Evolutionary conservation across 1,284 basidiomycete species (phyloP), one percentile per base, ranked within the genome.

Genomic region (Neonothopanus nambi): DNA sequence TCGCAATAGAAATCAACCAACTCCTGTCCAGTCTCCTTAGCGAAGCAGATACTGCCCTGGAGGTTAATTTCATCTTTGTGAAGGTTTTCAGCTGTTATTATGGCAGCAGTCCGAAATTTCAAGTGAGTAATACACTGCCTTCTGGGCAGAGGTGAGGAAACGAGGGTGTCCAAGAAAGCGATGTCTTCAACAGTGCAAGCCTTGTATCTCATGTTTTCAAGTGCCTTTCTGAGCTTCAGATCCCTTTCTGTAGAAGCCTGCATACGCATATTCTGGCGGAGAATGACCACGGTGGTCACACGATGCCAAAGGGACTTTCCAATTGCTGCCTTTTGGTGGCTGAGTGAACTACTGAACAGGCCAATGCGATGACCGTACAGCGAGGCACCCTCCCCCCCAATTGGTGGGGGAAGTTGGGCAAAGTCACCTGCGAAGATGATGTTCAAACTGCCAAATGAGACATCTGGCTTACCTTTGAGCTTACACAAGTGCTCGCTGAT

Each of bases 261-360:
- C 47, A 76, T 72, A 5, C 70, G 12, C 72, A 75, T 74, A 59
- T 75, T 75, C 49, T 72, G 20, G 7, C 62, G 20, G 1, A 74
- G 51, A 13, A 74, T 67, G 0, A 74, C 68, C 2, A 74, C 69
- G 12, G 59, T 66, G 1, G 61, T 70, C 6, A 72, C 59, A 40
- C 67, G 62, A 54, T 70, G 70, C 71, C 69, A 74, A 6, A 70
- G 30, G 1, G 64, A 60, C 42, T 69, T 69, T 2, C 72, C 69
- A 20, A 74, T 57, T 1, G 60, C 50, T 26, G 43, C 50, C 18
- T 61, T 46, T 51, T 70, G 63, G 2, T 28, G 20, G 11, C 9
- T 20, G 54, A 54, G 12, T 18, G 46, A 9, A 28, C 7, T 28
- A 45, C 51, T 49, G 43, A 17, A 23, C 21, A 24, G 9, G 50